Conservation (phyloP, 108 stramenopile genomes). For the Licmophora abbreviata region DNA sequence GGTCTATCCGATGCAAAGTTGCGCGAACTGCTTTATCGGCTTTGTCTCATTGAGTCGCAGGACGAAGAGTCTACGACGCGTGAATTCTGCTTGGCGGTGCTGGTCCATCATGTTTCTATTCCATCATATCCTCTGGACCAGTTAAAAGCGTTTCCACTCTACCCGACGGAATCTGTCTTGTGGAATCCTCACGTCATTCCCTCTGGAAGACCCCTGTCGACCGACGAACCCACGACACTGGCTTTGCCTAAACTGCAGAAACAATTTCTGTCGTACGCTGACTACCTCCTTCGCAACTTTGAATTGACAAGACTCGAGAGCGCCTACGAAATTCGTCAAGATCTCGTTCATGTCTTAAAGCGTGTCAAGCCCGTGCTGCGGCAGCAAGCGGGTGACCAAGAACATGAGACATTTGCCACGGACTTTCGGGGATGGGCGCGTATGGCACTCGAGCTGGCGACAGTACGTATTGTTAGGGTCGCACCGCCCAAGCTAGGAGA, state of each 20-base stretch:
- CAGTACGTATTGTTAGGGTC: constrained; percentile 64
- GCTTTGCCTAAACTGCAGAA: constrained; percentile 87
- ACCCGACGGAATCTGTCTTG: constrained; percentile 83
- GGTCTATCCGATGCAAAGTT: constrained; percentile 51
- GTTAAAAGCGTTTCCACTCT: constrained; percentile 68
- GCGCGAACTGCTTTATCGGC: constrained; percentile 56
- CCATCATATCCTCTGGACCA: constrained; percentile 54
- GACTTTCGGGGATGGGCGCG: constrained; percentile 78
- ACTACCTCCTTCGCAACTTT: constrained; percentile 89
- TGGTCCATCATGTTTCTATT: constrained; percentile 55
- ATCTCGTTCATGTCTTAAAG: constrained; percentile 81
- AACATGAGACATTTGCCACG: constrained; percentile 31
- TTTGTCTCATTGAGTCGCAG: constrained; percentile 60
- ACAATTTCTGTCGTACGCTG: constrained; percentile 83
- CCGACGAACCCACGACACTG: constrained; percentile 33
- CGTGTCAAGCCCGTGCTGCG: constrained; percentile 55
- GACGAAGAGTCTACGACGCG: constrained; percentile 15
- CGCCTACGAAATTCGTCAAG: constrained; percentile 90
- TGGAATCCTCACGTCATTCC: constrained; percentile 82
- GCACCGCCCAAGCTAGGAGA: constrained; percentile 81
- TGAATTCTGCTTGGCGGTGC: constrained; percentile 40
- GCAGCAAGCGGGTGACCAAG: constrained; percentile 21
- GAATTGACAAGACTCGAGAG: constrained; percentile 83
- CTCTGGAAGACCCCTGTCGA: constrained; percentile 26
- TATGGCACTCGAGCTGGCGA: constrained; percentile 68